phyloP scores from a whole-genome alignment of 1,139 yeast genomes.

The Hansenula sp. region DNA sequence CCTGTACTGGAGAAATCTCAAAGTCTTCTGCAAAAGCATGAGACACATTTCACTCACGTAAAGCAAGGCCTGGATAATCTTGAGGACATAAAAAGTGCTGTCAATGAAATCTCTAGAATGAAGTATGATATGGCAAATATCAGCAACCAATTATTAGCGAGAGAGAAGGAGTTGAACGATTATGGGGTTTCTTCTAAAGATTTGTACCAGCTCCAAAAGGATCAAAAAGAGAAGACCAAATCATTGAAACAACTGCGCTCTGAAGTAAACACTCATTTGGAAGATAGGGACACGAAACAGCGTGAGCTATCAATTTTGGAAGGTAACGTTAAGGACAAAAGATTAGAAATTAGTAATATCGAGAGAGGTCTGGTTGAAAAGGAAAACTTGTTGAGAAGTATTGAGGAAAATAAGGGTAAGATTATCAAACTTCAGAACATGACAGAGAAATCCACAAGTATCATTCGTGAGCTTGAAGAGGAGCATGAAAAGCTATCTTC shows the following conservation, averaged over 20 bases:
- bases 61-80: conserved; percentile 9
- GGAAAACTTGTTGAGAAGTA: conserved; percentile 30
- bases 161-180: conserved; percentile 37
- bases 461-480: conserved; percentile 12
- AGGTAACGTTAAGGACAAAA: conserved; percentile 52
- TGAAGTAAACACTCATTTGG: conserved; percentile 39
- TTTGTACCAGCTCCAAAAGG: conserved; percentile 49
- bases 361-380: conserved; percentile 47
- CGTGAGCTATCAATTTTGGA: conserved; percentile 49
- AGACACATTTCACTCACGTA: conserved; percentile 19
- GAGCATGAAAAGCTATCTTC: conserved; percentile 12
- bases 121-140: conserved; percentile 33
- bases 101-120: conserved; percentile 36
- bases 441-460: conserved; percentile 13
- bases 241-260: conserved; percentile 44
- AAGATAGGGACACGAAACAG: conserved; percentile 45
- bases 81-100: conserved; percentile 28
- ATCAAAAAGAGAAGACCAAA: conserved; percentile 39
- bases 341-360: conserved; percentile 49
- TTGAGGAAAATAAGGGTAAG: conserved; percentile 26
- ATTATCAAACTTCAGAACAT: conserved; percentile 23
- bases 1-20: too few relatives aligned
- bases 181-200: conserved; percentile 29
- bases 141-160: conserved; percentile 32
- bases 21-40: background rate